Conservation (phyloP, 495 filamentous ascomycete genomes). For the Pseudotulostoma volvatum region DNA sequence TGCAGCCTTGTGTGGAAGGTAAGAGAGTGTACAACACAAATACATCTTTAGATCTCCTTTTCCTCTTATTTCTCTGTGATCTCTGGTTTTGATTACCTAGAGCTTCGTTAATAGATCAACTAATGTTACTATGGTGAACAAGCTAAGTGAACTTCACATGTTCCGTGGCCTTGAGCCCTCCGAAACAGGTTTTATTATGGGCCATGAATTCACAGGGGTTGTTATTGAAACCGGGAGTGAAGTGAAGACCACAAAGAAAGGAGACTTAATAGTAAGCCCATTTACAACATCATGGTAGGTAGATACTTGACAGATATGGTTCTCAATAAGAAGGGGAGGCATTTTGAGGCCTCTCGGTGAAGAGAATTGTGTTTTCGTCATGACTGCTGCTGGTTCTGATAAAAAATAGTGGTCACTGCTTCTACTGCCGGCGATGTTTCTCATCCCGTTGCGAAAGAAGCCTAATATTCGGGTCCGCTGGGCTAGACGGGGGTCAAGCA, state of each 20-base stretch:
- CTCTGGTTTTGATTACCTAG: neutral
- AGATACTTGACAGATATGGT: neutral
- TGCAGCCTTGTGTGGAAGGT: conserved; percentile 86
- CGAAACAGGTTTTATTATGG: conserved; percentile 50
- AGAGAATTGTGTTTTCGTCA: conserved; percentile 3
- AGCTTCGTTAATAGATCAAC: neutral
- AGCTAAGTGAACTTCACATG: conserved; percentile 65
- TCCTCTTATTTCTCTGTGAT: conserved; percentile 3
- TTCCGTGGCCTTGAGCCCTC: conserved; percentile 68
- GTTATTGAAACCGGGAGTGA: conserved; percentile 49
- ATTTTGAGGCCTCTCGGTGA: too few relatives aligned
- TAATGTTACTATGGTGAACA: neutral
- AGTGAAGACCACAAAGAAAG: conserved; percentile 53
- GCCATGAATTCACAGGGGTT: conserved; percentile 61
- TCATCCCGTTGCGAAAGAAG: conserved; percentile 70
- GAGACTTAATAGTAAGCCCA: conserved; percentile 65
- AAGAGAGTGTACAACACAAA: conserved; percentile 19
- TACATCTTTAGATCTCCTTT: conserved; percentile 1
- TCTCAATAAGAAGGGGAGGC: neutral
- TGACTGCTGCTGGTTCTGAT: too few relatives aligned
- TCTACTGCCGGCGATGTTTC: conserved; percentile 73
- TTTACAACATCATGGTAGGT: conserved; percentile 79
- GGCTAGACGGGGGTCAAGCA: conserved; percentile 76
- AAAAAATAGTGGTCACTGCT: conserved; percentile 51
- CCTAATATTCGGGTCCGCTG: conserved; percentile 55